Evolutionary conservation across 495 filamentous ascomycete species (phyloP), one percentile per base, ranked within the genome.

Genomic region (Penicillium simplicissimum): DNA sequence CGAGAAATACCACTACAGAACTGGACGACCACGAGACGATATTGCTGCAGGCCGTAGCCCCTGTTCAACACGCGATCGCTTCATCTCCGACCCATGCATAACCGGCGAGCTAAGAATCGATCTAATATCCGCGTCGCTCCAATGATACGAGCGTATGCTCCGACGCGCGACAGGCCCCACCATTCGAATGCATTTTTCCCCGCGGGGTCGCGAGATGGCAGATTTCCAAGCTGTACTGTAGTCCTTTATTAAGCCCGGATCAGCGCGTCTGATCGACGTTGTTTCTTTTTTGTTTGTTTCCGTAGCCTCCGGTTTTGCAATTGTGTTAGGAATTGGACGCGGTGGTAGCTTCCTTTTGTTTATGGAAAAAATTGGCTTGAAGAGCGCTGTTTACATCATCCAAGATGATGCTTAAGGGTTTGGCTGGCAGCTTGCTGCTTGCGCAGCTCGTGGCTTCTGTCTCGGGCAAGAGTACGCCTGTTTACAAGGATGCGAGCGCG

Each of bases 401-500:
- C 55, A 49, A 37, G 25, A 75, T 76, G 72, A 52, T 71, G 38
- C 60, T 57, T 35, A 66, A 68, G 36, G 31, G 70, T 19, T 47
- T 73, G 51, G 53, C 74, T 2, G 63, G 64, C 58, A 67, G 74
- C 35, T 60, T 76, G 23, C 45, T 74, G 65, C 69, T 76, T 55
- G 48, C 70, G 43, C 69, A 73, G 51, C 68, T 76, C 35, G 61
- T 64, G 35, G 67, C 70, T 25, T 23, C 67, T 17, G 62, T 66
- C 15, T 45, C 60, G 40, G 69, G 67, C 14, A 60, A 67, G 48
- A 54, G 52, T 49, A 64, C 45, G 4, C 74, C 73, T 0, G 57
- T 79, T 4, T 90, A 90, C 81, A 90, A 88, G 66, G 77, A 90
- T 68, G 72, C 88, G 0, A 74, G 73, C 19, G 84, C 84, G 0